Base-by-base conservation (phyloP, 2,329 filamentous ascomycete species). In the Orbilia ellipsospora region DNA sequence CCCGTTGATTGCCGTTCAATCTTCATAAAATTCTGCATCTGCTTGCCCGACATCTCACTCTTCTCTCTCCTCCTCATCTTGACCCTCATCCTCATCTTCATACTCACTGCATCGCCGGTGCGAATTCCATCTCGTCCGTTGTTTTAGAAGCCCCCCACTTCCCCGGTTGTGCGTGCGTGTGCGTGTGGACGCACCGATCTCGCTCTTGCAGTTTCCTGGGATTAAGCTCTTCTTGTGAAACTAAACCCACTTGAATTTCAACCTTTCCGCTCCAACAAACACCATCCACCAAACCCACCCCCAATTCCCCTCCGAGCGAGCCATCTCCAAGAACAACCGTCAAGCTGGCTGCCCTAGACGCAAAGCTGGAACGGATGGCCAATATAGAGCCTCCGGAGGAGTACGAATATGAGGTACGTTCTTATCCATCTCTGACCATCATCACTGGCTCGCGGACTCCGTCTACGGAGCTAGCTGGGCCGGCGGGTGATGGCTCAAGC, bases 341-440 rank as follows among this genome's bases (percentile, higher is more conserved):
- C 64, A 76, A 69, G 56, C 72, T 76, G 72, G 72, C 72, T 76
- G 72, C 72, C 64, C 52, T 76, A 16, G 59, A 70, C 59, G 64
- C 72, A 69, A 76, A 76, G 66, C 54, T 76, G 31, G 61, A 76
- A 50, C 72, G 72, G 72, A 76, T 76, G 72, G 72, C 64, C 52
- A 66, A 64, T 23, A 55, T 70, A 59, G 64, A 76, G 66, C 72
- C 72, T 76, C 65, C 72, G 66, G 64, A 76, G 16, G 72, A 76
- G 66, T 69, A 70, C 59, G 72, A 76, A 69, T 76, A 76, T 76
- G 72, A 76, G 65, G 72, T 76, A 70, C 15, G 72, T 65, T 15
- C 4, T 12, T 13, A 7, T 15, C 44, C 16, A 48, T 28, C 8
- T 45, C 20, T 45, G 26, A 23, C n/a, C 15, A 48, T 28, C 20